These are phyloP conservation scores for Silene vulgaris DNA, from an alignment of 179 eudicot genomes.

Conservation along the genomic window DNA sequence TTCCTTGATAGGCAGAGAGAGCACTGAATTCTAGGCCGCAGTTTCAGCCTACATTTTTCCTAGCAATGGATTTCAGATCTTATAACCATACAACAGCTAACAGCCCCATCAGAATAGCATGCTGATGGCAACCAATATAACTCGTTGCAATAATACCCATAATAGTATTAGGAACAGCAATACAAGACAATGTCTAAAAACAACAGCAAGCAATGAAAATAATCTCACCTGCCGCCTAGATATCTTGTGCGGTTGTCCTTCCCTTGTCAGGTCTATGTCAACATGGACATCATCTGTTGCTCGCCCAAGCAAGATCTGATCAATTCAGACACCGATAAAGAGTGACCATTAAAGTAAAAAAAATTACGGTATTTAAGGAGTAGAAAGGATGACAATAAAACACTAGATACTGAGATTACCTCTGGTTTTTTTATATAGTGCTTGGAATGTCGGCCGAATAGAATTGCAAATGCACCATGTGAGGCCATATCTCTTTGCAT, in stretches of 20 bases:
- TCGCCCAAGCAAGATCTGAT: conserved; percentile 72
- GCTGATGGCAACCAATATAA: not conserved
- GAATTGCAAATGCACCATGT: conserved; percentile 64
- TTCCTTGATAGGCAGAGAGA: too few species aligned
- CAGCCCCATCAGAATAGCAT: not conserved
- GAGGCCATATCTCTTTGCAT: conserved; percentile 62
- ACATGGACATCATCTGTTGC: conserved; percentile 54
- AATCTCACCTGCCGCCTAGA: conserved; percentile 76
- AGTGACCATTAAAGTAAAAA: conserved; percentile 12
- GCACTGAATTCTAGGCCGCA: too few species aligned
- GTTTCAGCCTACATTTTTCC: too few species aligned
- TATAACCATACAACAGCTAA: not conserved
- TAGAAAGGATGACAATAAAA: not conserved
- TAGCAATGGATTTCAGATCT: not conserved
- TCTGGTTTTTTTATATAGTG: conserved; percentile 64
- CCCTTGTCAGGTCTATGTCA: conserved; percentile 69
- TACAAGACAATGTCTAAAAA: not conserved
- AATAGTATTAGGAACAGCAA: not conserved
- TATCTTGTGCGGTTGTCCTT: conserved; percentile 66
- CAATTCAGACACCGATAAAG: conserved; percentile 9
- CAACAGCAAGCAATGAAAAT: not conserved
- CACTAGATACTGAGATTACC: conserved; percentile 36
- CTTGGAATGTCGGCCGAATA: conserved; percentile 56
- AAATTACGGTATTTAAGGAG: conserved; percentile 1
- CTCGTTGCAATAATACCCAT: not conserved